Conservation (phyloP, 2,329 filamentous ascomycete species). For the Ambrosiella beaveri region DNA sequence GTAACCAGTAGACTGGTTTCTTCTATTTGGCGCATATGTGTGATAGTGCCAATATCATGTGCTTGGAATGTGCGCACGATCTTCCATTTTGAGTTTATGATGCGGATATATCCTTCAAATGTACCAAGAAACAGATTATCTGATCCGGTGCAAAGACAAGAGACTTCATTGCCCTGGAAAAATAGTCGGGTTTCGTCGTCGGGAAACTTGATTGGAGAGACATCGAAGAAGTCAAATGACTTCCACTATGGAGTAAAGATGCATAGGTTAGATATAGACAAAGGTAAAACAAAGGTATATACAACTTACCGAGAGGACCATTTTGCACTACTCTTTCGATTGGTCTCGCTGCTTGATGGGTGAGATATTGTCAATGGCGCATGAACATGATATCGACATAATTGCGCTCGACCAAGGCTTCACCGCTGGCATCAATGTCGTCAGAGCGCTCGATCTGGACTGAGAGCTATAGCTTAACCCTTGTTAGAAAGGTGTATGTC, state of each 20-base stretch:
- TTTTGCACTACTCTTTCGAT: not conserved
- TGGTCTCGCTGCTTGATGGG: not conserved
- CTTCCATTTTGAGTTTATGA: conserved; percentile 77
- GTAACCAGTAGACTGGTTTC: conserved; percentile 77
- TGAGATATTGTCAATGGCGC: not conserved
- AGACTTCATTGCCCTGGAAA: conserved; percentile 69
- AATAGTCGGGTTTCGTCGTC: conserved; percentile 64
- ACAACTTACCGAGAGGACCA: conserved; percentile 11
- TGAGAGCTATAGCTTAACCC: not conserved
- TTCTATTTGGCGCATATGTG: conserved; percentile 81
- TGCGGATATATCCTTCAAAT: conserved; percentile 69
- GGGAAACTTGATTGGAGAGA: conserved; percentile 61
- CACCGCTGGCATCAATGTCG: not conserved
- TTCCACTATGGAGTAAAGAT: conserved; percentile 57
- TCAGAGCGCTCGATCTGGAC: not conserved
- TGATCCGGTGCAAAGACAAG: conserved; percentile 69
- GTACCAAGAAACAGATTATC: conserved; percentile 81
- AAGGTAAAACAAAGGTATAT: not conserved
- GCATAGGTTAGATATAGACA: not conserved
- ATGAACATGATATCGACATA: not conserved
- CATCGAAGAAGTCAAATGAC: conserved; percentile 98
- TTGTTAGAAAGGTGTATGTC: not conserved
- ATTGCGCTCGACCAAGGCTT: not conserved
- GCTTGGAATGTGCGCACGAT: conserved; percentile 73
- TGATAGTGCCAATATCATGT: conserved; percentile 63